These are phyloP conservation scores for Carex cristatella DNA, from an alignment of 176 grass and related monocot species.

Conservation along the genomic window DNA sequence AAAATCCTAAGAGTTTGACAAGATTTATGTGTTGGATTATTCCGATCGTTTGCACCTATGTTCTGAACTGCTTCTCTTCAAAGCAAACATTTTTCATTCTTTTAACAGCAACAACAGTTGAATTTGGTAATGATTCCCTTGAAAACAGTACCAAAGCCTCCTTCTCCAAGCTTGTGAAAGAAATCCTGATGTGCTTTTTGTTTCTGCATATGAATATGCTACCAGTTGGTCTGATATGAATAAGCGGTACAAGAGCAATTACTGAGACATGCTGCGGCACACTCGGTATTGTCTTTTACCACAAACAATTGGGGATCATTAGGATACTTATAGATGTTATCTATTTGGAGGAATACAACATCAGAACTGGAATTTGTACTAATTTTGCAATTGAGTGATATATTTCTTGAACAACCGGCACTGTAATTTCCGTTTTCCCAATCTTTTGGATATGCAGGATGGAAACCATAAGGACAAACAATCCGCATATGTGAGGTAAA, in stretches of 20 bases:
- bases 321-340: no score
- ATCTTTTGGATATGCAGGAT: no score
- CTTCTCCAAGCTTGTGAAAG: constrained; percentile 28
- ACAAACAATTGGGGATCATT: no score
- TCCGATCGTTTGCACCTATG: constrained; percentile 45
- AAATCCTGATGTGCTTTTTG: constrained; percentile 29
- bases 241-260: constrained; percentile 4
- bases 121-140: constrained; percentile 23
- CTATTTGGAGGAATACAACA: no score
- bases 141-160: constrained; percentile 40
- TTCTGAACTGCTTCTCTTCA: constrained; percentile 42
- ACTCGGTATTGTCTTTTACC: no score
- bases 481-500: background rate
- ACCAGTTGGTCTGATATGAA: background rate
- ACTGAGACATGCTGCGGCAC: no score
- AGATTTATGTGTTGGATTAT: constrained; percentile 44
- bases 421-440: no score
- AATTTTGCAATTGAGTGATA: no score
- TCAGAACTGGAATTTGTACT: no score
- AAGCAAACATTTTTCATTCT: constrained; percentile 17
- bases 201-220: no score
- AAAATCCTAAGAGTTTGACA: constrained; percentile 38
- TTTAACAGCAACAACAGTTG: constrained; percentile 32
- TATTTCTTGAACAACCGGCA: no score
- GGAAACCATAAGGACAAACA: no score